Conservation (phyloP, 140 eudicot species). For the Anethum foeniculum region DNA sequence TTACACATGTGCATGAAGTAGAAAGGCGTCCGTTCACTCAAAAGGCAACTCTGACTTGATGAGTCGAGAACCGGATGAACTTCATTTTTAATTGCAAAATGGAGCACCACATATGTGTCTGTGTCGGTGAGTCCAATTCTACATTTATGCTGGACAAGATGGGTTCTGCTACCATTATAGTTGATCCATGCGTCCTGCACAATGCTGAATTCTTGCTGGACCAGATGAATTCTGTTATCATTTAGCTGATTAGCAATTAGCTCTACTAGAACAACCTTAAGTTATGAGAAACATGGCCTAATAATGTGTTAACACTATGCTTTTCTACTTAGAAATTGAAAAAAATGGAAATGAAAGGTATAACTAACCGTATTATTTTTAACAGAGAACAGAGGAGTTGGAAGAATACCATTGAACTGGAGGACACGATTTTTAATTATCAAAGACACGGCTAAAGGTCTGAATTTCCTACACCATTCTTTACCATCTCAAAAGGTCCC, state of each 20-base stretch:
- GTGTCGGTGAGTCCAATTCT: background rate
- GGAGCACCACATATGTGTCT: no score
- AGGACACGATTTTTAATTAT: constrained; percentile 50
- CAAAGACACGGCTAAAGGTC: constrained; percentile 55
- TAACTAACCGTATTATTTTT: background rate
- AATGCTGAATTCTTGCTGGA: background rate
- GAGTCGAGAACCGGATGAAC: no score
- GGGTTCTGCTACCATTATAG: background rate
- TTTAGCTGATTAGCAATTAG: background rate
- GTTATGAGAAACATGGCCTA: background rate
- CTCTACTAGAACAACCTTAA: background rate
- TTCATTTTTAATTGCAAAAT: no score
- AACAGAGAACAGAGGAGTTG: constrained; percentile 52
- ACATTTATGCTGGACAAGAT: background rate
- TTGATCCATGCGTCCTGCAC: background rate
- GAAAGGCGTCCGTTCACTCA: no score
- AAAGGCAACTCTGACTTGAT: no score
- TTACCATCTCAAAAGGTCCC: constrained; percentile 49
- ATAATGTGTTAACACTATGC: background rate
- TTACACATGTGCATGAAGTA: no score
- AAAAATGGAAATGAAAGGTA: background rate
- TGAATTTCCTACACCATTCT: constrained; percentile 41
- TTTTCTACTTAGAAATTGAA: background rate
- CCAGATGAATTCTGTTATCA: background rate
- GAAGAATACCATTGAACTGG: constrained; percentile 55